Evolutionary conservation across 1,139 yeast genomes (phyloP), one percentile per base, ranked within the genome.

Genomic region (Sugiyamaella xylanicola): DNA sequence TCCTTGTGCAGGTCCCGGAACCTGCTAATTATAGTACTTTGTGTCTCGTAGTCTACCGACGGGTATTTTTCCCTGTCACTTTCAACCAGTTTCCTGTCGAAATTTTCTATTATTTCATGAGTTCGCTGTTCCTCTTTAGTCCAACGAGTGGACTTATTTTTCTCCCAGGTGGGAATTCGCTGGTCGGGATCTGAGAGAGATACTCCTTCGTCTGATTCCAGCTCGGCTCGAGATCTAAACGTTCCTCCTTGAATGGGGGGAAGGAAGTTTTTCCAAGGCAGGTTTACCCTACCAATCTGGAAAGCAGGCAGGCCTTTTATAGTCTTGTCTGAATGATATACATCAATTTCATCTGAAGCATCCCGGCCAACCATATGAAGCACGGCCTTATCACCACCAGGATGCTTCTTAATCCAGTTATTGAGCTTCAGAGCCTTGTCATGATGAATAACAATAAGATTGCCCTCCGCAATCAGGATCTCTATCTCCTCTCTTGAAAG

Each of bases 231-330:
- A 7, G 68, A 62, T 22, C 75, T 61, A 67, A 80, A 86, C 2
- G 68, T 64, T 0, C 90, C 96, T 5, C 96, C 96, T 70, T 89
- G 96, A 59, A 91, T 87, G 0, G 97, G 97, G 3, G 97, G 96
- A 37, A 87, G 68, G 67, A 89, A 72, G 68, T 88, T 87, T 54
- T 77, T 77, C 96, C 96, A 90, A 2, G 75, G 74, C 56, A 75
- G 68, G 56, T 83, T 82, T 5, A 89, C 81, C 27, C 65, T 66
- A 1, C 96, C 97, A 11, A 90, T 77, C 57, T 74, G 79, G 80
- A 81, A 91, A 44, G 72, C 76, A 11, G 67, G 67, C 69, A 88
- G 85, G 0, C 70, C 68, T 2, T 62, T 56, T 13, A 79, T 72
- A 0, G 95, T 80, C 51, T 82, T 86, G 16, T 77, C 80, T 32